A percentile compares a stretch with the other conserved stretches of the same genome.
Conservation (phyloP, 202 grass and related monocot species). For the Carex arenaria region DNA sequence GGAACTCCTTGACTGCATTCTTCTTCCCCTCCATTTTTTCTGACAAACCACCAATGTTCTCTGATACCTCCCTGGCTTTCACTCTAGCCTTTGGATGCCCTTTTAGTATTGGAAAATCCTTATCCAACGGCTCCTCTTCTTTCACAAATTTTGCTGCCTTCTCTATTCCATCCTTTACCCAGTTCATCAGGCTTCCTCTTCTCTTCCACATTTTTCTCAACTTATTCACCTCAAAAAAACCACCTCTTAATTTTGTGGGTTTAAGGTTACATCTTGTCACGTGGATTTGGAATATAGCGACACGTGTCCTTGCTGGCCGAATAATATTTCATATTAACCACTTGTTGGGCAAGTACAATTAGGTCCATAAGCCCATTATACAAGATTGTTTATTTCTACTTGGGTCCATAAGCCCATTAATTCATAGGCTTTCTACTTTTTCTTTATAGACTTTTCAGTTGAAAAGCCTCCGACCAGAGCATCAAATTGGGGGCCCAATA, state of each 20-base stretch:
- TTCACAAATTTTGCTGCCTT: conserved; percentile 15
- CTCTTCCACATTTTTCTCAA: conserved; percentile 34
- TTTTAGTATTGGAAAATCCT: conserved; percentile 42
- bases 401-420: background rate
- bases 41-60: conserved; percentile 28
- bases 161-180: conserved; percentile 37
- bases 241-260: background rate
- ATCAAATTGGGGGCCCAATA: background rate
- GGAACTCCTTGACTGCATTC: conserved; percentile 52
- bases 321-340: background rate
- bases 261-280: background rate
- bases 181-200: conserved; percentile 32
- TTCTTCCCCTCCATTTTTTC: background rate
- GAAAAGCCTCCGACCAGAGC: background rate
- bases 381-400: background rate
- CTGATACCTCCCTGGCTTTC: conserved; percentile 31
- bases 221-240: background rate
- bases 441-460: background rate
- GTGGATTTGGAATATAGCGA: background rate
- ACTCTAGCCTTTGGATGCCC: conserved; percentile 40
- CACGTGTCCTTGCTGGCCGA: background rate
- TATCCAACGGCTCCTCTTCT: conserved; percentile 25
- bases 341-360: background rate
- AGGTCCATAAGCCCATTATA: background rate
- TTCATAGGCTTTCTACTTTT: background rate